Base-by-base conservation (phyloP, 306 rosid species). In the Echinosophora koreensis region DNA sequence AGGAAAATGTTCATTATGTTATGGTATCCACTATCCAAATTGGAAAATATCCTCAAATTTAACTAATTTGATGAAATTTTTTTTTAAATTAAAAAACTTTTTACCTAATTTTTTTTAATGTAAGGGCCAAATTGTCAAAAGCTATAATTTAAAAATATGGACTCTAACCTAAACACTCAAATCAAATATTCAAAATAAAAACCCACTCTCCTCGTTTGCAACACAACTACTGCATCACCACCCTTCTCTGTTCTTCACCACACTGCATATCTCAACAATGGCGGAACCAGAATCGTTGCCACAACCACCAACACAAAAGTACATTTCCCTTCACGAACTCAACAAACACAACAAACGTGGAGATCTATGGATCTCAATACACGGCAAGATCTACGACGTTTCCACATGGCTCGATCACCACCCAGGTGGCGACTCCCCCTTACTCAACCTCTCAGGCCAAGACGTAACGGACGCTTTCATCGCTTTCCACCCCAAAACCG, bases 391-490 rank as follows among this genome's bases (percentile, higher is more conserved):
- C 76, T 92, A 92, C 86, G 72, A 92, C 49, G 93, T 89, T 6
- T 61, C 97, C 2, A 65, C 78, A 17, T 92, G 97, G 97, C 37
- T 76, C 42, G 27, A 82, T 16, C 50, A 65, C 42, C 98, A 93
- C 66, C 98, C 98, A 1, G 98, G 98, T 64, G 98, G 98, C 22
- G 84, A 84, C 1, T 14, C 50, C 2, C 92, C 93, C 1, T 77
- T 93, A 8, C 38, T 89, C n/a, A 82, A 84, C 71, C 82, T 93
- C 69, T 92, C 93, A 64, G 98, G 98, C 28, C 89, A 87, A 34
- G 98, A 93, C 27, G 94, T 83, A 27, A 93, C 98, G 2, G 98
- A 93, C 38, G 94, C 89, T 2, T 93, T 90, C 83, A 80, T 91
- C 8, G 97, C 97, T 2, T 87, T 83, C 71, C 98, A 93, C 71